Evolutionary conservation across 352 stramenopile genomes (phyloP).

Genomic region (Pilasporangium apinafurcum): DNA sequence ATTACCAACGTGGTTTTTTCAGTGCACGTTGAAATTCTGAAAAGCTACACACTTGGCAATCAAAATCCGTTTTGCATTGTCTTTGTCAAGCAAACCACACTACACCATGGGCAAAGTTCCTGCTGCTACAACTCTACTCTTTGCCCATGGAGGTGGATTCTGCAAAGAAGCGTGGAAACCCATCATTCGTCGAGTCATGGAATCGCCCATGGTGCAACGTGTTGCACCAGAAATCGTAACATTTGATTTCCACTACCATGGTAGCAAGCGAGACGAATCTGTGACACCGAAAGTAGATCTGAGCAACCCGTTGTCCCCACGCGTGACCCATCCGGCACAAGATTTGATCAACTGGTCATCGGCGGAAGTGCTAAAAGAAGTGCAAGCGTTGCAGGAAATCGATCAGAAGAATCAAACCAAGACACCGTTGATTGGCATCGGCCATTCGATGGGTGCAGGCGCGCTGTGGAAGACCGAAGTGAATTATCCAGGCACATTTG

Average conservation of each 20-base stretch:
- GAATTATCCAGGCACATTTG: conserved; percentile 31
- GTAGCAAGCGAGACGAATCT: conserved; percentile 30
- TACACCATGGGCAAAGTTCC: too few species aligned
- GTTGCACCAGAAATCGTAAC: conserved; percentile 8
- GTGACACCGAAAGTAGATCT: conserved; percentile 12
- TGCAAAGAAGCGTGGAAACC: conserved; percentile 43
- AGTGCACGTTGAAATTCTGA: too few species aligned
- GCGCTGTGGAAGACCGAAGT: conserved; percentile 30
- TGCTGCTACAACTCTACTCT: conserved; percentile 45
- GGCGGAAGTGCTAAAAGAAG: conserved; percentile 18
- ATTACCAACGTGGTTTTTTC: too few species aligned
- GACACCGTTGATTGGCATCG: conserved; percentile 34
- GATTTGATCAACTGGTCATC: conserved; percentile 14
- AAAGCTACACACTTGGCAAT: too few species aligned
- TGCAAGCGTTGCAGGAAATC: conserved; percentile 6
- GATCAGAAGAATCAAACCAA: background rate
- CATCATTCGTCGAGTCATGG: conserved; percentile 25
- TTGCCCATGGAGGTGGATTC: conserved; percentile 38
- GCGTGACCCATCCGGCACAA: conserved; percentile 23
- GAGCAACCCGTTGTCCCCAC: conserved; percentile 2
- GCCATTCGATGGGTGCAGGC: conserved; percentile 37
- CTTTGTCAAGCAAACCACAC: too few species aligned
- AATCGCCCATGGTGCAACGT: conserved; percentile 19
- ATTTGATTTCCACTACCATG: conserved; percentile 53
- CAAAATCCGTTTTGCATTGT: too few species aligned